These are phyloP conservation scores for Aspergillus persii DNA, from an alignment of 2,329 filamentous ascomycete species.

Conservation along the genomic window DNA sequence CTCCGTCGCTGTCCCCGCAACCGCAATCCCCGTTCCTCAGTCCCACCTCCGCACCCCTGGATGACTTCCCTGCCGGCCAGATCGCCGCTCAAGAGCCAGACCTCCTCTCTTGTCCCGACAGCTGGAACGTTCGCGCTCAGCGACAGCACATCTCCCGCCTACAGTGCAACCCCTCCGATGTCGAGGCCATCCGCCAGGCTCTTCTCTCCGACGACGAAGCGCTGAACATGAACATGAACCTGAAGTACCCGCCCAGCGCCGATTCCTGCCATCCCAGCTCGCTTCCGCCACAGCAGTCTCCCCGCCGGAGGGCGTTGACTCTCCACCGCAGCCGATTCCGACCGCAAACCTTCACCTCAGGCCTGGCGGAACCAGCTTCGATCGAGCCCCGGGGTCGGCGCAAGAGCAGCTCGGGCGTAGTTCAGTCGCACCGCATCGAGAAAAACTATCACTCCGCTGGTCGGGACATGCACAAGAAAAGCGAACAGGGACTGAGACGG, in stretches of 20 bases:
- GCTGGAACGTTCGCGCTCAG: conserved; percentile 32
- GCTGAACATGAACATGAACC: conserved; percentile 5
- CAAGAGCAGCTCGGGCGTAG: conserved; percentile 27
- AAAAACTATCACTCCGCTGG: conserved; percentile 28
- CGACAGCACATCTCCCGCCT: conserved; percentile 41
- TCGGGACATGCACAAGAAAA: conserved; percentile 31
- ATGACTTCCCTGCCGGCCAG: conserved; percentile 15
- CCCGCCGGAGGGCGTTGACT: conserved; percentile 29
- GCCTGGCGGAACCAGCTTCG: neutral
- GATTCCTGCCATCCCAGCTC: conserved; percentile 41
- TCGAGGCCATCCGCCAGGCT: conserved; percentile 39
- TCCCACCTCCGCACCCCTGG: conserved; percentile 29
- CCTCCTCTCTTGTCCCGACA: conserved; percentile 11
- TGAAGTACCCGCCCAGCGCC: conserved; percentile 10
- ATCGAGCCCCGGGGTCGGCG: conserved; percentile 17
- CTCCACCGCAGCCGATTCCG: conserved; percentile 30
- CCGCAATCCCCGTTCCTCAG: conserved; percentile 28
- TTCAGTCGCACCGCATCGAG: conserved; percentile 32
- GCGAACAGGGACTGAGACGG: conserved; percentile 35
- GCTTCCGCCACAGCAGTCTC: conserved; percentile 33
- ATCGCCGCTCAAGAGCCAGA: neutral
- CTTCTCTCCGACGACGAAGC: conserved; percentile 29
- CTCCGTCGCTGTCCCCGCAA: conserved; percentile 41
- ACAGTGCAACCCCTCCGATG: conserved; percentile 36
- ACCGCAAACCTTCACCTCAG: conserved; percentile 13